Percentiles rank a stretch among this genome's conserved stretches.
Conservation (phyloP, 108 stramenopile species). For the Aurantiochytrium sp. region DNA sequence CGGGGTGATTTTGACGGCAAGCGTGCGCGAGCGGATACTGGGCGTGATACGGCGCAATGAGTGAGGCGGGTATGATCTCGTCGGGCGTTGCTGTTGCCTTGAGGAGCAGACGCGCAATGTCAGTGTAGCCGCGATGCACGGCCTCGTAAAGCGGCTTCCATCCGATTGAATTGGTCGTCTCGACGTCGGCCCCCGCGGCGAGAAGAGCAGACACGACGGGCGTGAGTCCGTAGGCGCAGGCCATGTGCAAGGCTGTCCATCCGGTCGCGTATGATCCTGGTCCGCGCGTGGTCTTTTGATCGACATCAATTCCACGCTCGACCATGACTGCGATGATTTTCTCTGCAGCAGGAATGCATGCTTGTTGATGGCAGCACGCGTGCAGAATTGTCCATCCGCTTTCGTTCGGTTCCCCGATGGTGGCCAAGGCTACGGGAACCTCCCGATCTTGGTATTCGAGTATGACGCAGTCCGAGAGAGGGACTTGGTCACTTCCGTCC, state of each 20-base stretch:
- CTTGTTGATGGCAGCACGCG: constrained; percentile 46
- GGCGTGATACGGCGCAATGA: constrained; percentile 39
- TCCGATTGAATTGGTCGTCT: constrained; percentile 25
- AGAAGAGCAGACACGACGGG: constrained; percentile 29
- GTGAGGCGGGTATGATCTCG: constrained; percentile 17
- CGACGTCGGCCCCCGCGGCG: constrained; percentile 40
- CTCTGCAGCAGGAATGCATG: constrained; percentile 30
- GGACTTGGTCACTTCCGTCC: neutral
- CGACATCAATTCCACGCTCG: constrained; percentile 19
- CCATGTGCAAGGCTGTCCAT: constrained; percentile 56
- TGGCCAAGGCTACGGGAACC: neutral
- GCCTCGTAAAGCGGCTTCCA: constrained; percentile 44
- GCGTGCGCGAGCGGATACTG: constrained; percentile 46
- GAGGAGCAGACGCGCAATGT: constrained; percentile 29
- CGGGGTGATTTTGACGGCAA: constrained; percentile 34
- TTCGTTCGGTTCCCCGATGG: constrained; percentile 17
- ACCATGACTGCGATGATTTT: constrained; percentile 19
- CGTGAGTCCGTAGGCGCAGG: constrained; percentile 47
- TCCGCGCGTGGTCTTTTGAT: constrained; percentile 32
- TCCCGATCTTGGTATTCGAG: neutral
- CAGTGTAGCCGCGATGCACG: constrained; percentile 41
- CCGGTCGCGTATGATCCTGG: constrained; percentile 50
- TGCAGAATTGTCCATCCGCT: constrained; percentile 52
- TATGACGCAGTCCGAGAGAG: neutral
- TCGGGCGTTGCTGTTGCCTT: constrained; percentile 15